Conservation (phyloP, 1,284 basidiomycete species). For the Marasmius sp. region DNA sequence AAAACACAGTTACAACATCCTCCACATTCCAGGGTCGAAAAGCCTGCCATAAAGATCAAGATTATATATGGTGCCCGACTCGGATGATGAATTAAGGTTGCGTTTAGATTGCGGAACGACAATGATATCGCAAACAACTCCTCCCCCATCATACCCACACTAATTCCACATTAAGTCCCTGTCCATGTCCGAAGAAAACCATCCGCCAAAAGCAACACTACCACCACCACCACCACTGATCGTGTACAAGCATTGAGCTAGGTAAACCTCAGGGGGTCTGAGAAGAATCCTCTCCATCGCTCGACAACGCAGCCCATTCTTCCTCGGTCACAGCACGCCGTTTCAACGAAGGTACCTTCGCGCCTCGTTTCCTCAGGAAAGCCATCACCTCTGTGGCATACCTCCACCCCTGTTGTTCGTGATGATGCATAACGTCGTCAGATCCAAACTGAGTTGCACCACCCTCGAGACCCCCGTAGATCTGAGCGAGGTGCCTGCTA, state of each 20-base stretch:
- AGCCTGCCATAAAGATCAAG: no score
- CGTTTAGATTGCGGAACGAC: no score
- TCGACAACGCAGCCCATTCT: slow-evolving; percentile 64
- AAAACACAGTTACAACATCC: no score
- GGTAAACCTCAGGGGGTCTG: not conserved
- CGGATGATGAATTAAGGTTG: no score
- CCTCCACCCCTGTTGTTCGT: slow-evolving; percentile 47
- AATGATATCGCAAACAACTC: no score
- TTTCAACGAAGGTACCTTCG: slow-evolving; percentile 56
- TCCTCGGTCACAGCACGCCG: slow-evolving; percentile 42
- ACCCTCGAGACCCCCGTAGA: slow-evolving; percentile 46
- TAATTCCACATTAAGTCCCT: no score
- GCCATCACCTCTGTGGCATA: slow-evolving; percentile 59
- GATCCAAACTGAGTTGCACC: slow-evolving; percentile 6
- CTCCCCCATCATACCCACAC: no score
- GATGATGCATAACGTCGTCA: not conserved
- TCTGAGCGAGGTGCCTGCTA: slow-evolving; percentile 58
- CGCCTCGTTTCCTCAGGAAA: slow-evolving; percentile 64
- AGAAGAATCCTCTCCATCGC: slow-evolving; percentile 51
- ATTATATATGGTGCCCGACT: no score
- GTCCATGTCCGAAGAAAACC: no score
- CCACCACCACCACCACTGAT: not conserved
- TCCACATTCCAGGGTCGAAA: no score
- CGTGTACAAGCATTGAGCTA: not conserved
- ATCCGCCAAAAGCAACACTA: not conserved